Evolutionary conservation across 2,329 filamentous ascomycete species (phyloP).

Genomic region (Trichoderma semiorbis): DNA sequence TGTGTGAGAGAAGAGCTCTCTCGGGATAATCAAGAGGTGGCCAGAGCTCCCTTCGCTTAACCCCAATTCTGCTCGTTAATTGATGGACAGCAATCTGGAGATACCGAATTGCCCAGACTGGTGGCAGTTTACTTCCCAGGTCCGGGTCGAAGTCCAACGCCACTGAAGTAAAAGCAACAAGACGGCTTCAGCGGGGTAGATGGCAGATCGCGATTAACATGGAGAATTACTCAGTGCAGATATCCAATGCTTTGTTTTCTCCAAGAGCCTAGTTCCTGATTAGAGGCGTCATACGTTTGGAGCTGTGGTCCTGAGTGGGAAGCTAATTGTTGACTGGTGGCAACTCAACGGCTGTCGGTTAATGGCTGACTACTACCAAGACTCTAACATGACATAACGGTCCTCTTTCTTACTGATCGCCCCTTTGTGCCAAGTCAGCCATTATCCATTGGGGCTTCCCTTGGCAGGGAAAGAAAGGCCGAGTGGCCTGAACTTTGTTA

Average conservation of each 20-base stretch:
- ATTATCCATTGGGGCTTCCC: background rate
- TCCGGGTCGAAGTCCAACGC: background rate
- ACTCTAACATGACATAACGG: background rate
- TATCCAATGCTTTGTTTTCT: background rate
- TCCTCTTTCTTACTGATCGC: background rate
- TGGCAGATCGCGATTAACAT: background rate
- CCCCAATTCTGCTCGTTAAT: background rate
- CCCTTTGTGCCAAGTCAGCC: background rate
- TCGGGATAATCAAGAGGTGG: background rate
- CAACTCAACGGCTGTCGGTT: background rate
- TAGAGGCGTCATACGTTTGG: constrained; percentile 8
- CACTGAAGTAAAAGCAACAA: constrained; percentile 10
- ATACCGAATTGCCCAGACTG: background rate
- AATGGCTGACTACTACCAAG: background rate
- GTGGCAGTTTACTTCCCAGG: constrained; percentile 3
- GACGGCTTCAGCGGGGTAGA: background rate
- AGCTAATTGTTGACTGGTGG: background rate
- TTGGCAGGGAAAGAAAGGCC: background rate
- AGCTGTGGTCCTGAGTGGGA: background rate
- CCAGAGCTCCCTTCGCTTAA: background rate
- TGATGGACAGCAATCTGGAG: background rate
- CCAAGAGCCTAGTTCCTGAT: constrained; percentile 11
- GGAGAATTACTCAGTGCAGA: background rate
- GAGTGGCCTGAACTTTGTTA: background rate
- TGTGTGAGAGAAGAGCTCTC: background rate